Evolutionary conservation across 371 early-diverging fungal genomes (phyloP), one percentile per base, ranked within the genome.

Genomic region (Lichtheimia ornata): DNA sequence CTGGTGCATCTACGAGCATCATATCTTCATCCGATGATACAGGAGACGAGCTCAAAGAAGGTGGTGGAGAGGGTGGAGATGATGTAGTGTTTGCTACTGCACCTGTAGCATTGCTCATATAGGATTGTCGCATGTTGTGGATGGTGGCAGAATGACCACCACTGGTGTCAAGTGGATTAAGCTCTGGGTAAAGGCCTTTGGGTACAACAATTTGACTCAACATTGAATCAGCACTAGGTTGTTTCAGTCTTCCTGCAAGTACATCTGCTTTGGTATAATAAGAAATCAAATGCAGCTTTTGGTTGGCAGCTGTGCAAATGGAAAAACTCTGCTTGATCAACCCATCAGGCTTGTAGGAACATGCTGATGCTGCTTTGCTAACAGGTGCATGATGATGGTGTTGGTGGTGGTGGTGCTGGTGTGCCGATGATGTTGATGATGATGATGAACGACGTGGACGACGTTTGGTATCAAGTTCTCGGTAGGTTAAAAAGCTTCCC

Each of bases 281-380:
- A 28, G 90, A 92, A 64, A 95, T 93, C 22, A 95, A 81, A 56
- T 94, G 94, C 52, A 93, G 73, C 71, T 89, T 91, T 66, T 88
- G 87, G 65, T 89, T 86, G 54, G 85, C 86, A 53, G 84, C 78
- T 2, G 93, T 93, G 57, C 88, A 90, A 52, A 86, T 83, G 40
- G 81, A 82, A 30, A 86, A 79, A 3, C 80, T 78, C 59, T 84
- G 84, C 57, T 86, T 86, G 56, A 84, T 74, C n/a, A 86, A 58
- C 1, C 86, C 86, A 47, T 83, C 72, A 30, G 71, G 66, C 58
- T 84, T 86, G 59, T 83, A 75, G 0, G 81, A 77, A 55, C 80
- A 86, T 6, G 76, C 69, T 1, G 77, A 62, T 3, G 70, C 66
- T 52, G 70, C 65, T 28, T 73, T 76, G 18, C 69, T 54, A 25